A percentile compares a stretch with the other conserved stretches of the same genome.
phyloP scores from a whole-genome alignment of 441 rosid genomes.

The Pelargonium citronellum region DNA sequence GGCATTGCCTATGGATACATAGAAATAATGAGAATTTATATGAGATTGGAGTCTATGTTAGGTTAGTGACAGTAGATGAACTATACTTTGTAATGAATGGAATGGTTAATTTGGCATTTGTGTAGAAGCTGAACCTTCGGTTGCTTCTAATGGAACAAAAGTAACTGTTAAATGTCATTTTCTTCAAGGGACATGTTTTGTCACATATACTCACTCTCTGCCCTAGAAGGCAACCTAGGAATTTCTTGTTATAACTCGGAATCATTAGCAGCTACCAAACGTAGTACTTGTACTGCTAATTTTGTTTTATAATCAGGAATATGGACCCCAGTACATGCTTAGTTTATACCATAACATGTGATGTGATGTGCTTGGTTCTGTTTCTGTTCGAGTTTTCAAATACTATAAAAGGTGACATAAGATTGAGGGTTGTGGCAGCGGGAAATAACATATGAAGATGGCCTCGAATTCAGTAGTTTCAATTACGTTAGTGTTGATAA shows the following conservation, averaged over 20 bases:
- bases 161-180: constrained; percentile 2
- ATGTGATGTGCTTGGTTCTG: constrained; percentile 22
- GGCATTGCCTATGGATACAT: not conserved
- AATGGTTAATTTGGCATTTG: constrained; percentile 14
- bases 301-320: not conserved
- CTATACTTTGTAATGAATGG: not conserved
- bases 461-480: constrained; percentile 17
- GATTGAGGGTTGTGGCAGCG: constrained; percentile 12
- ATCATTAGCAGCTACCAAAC: constrained; percentile 10
- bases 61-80: not conserved
- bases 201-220: not conserved
- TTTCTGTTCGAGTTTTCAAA: constrained; percentile 10
- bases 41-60: not conserved
- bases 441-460: constrained; percentile 17
- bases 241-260: constrained; percentile 5
- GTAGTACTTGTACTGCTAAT: not conserved
- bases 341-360: not conserved
- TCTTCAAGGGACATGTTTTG: constrained; percentile 1
- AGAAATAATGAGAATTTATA: not conserved
- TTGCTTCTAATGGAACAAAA: constrained; percentile 12
- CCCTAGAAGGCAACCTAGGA: not conserved
- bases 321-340: constrained; percentile 11
- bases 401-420: constrained; percentile 15
- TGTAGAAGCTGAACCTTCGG: constrained; percentile 20
- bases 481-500: constrained; percentile 15